A percentile compares a stretch with the other conserved stretches of the same genome.
Conservation (phyloP, 2,329 filamentous ascomycete species). For the Paecilomyces fulvus region DNA sequence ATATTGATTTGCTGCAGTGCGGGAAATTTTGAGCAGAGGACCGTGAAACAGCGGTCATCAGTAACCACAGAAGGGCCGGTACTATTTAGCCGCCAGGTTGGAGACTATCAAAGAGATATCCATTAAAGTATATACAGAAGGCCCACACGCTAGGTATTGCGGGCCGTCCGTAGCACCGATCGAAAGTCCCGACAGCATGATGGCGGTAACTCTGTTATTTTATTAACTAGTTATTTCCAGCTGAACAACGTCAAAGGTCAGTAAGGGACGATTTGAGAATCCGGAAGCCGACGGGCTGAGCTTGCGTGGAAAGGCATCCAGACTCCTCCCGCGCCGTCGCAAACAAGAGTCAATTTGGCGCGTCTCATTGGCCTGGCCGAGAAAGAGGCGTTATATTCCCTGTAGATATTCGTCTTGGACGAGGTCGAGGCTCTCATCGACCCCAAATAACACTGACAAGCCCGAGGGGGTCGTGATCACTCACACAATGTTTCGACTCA, state of each 20-base stretch:
- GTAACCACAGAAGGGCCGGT: too few species aligned
- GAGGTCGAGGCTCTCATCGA: conserved; percentile 16
- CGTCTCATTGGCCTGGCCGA: background rate
- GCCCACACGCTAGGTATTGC: background rate
- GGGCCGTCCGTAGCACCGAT: background rate
- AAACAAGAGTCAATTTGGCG: background rate
- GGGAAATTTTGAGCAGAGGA: too few species aligned
- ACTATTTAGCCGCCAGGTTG: too few species aligned
- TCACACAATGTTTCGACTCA: background rate
- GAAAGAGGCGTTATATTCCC: background rate
- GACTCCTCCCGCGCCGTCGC: background rate
- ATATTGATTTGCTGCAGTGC: too few species aligned
- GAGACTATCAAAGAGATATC: background rate
- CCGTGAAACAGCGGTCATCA: too few species aligned
- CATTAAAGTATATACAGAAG: background rate
- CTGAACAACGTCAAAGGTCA: background rate
- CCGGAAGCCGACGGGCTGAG: background rate
- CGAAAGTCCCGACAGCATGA: background rate
- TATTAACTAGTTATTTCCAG: background rate
- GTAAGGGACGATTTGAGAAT: background rate
- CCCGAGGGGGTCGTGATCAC: background rate
- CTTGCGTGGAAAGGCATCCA: background rate
- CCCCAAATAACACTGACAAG: conserved; percentile 2
- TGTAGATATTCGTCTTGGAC: conserved; percentile 5
- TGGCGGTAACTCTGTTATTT: background rate